phyloP scores from a whole-genome alignment of 305 asterid species.

The Rubia tinctorum region DNA sequence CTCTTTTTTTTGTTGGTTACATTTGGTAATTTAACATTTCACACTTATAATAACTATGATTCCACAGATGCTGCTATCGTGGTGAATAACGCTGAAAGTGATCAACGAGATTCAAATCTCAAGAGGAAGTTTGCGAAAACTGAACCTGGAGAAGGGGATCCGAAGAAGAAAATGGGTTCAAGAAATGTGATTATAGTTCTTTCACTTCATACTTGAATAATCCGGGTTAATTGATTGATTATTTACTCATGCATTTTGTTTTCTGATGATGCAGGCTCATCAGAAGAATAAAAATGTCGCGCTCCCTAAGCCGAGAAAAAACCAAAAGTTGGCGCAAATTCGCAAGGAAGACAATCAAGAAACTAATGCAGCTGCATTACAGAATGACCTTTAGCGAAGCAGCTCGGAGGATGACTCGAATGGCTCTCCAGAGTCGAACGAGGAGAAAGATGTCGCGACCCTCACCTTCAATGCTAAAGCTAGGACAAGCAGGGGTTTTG shows the following conservation, averaged over 20 bases:
- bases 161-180: too few relatives aligned
- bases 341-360: conserved; percentile 37
- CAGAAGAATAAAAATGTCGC: conserved; percentile 27
- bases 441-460: conserved; percentile 27
- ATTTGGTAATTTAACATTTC: too few relatives aligned
- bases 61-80: too few relatives aligned
- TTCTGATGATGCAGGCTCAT: conserved; percentile 29
- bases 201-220: too few relatives aligned
- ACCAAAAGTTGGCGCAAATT: conserved; percentile 30
- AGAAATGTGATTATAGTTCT: too few relatives aligned
- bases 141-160: too few relatives aligned
- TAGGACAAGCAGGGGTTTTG: conserved; percentile 59
- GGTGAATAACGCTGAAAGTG: too few relatives aligned
- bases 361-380: conserved; percentile 11
- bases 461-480: conserved; percentile 39
- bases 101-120: too few relatives aligned
- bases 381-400: conserved; percentile 22
- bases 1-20: too few relatives aligned
- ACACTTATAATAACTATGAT: too few relatives aligned
- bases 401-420: conserved; percentile 52
- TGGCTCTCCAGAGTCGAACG: conserved; percentile 44
- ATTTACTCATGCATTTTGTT: conserved; percentile 7
- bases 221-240: neutral
- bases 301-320: conserved; percentile 34
- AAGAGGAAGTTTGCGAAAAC: too few relatives aligned